Evolutionary conservation across 1,139 yeast species (phyloP), one percentile per base, ranked within the genome.

Genomic region (Sporopachydermia cereana): DNA sequence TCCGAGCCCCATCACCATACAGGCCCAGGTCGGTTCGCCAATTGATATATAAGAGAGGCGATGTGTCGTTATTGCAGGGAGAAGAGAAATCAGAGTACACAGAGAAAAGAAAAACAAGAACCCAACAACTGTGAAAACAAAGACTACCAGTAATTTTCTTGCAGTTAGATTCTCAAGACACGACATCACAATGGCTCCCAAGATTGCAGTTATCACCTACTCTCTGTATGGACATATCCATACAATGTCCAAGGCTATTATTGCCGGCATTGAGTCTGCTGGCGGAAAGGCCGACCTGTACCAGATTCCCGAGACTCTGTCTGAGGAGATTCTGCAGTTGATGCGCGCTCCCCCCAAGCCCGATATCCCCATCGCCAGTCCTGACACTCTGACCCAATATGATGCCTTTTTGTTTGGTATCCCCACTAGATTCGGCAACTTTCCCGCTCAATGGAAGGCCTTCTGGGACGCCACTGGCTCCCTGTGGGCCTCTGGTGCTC

Each of bases 401-500:
- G 83, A 78, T 54, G 81, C 79, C 24, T 75, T 74, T 63, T 53
- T 78, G 50, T 74, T 78, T 49, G 84, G 84, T 54, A 62, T 77
- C 46, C 84, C 84, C 50, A 77, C 84, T 47, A 69, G 84, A 55
- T 78, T 58, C 57, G 84, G 84, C 55, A 70, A 68, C 58, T 65
- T 70, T 59, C 82, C 84, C 41, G 76, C 77, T 43, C 84, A 78
- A 63, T 74, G 76, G 72, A 73, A 74, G 56, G 61, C 77, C 2
- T 77, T 76, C 66, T 74, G 79, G 79, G 83, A 76, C 56, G 59
- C 69, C 47, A 75, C 82, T 45, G 77, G 79, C 51, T 73, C 73
- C 22, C 66, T 76, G 50, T 78, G 84, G 84, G 78, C 76, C 42
- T 44, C 54, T 25, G 82, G 83, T 51, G 68, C 72, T 23, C 66